Conservation (phyloP, 371 early-diverging fungal species). For the Cokeromyces recurvatus region DNA sequence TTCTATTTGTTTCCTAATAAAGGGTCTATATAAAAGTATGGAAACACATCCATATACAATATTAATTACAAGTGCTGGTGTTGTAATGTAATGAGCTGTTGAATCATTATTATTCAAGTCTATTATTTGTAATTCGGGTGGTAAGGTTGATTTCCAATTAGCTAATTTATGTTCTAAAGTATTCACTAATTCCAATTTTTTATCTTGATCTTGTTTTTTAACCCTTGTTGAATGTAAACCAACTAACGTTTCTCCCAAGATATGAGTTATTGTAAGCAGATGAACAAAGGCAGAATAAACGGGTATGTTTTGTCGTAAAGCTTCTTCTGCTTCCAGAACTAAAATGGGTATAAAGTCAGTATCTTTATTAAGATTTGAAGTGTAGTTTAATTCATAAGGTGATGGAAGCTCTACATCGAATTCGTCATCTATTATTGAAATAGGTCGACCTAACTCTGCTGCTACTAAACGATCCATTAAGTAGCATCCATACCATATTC, state of each 20-base stretch:
- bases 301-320: constrained; percentile 8
- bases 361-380: neutral
- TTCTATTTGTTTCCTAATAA: constrained; percentile 6
- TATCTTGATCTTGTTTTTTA: constrained; percentile 9
- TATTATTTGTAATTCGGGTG: constrained; percentile 13
- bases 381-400: constrained; percentile 22
- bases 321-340: constrained; percentile 19
- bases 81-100: neutral
- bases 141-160: constrained; percentile 27
- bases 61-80: constrained; percentile 4
- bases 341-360: constrained; percentile 11
- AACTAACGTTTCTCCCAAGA: constrained; percentile 27
- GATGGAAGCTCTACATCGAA: constrained; percentile 40
- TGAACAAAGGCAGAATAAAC: constrained; percentile 23
- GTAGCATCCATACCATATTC: constrained; percentile 38
- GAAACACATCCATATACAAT: constrained; percentile 8
- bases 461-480: constrained; percentile 36
- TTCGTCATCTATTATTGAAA: constrained; percentile 31
- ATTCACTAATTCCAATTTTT: constrained; percentile 16
- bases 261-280: constrained; percentile 24
- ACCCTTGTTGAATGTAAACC: constrained; percentile 26
- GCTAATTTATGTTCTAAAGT: constrained; percentile 22
- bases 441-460: constrained; percentile 30
- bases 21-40: constrained; percentile 15
- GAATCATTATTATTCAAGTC: too few relatives aligned